phyloP scores from a whole-genome alignment of 441 rosid species.

The Mallotus japonicus region DNA sequence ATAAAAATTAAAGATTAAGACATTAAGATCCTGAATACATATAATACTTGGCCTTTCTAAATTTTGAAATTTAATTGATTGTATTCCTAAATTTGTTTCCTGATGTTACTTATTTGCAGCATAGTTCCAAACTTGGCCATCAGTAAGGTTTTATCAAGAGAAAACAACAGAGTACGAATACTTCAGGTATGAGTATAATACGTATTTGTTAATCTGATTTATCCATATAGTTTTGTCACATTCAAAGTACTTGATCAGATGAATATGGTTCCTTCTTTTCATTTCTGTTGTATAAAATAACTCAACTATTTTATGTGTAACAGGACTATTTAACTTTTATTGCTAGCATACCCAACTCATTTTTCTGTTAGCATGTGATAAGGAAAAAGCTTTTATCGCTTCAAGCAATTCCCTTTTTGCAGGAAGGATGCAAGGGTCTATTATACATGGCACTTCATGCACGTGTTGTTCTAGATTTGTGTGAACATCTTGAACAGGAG shows the following conservation, averaged over 20 bases:
- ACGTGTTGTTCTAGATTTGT: conserved; percentile 82
- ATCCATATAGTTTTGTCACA: background rate
- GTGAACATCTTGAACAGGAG: conserved; percentile 79
- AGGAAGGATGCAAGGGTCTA: conserved; percentile 98
- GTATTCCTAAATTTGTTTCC: conserved; percentile 6
- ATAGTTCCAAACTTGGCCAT: conserved; percentile 95
- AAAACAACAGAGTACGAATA: conserved; percentile 89
- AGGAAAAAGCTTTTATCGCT: conserved; percentile 6
- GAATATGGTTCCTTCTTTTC: conserved; percentile 2
- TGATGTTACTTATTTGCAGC: conserved; percentile 42
- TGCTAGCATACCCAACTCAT: background rate
- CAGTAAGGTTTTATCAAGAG: conserved; percentile 83
- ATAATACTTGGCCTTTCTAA: background rate
- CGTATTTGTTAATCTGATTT: background rate
- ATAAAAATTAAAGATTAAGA: background rate
- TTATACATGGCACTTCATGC: conserved; percentile 98
- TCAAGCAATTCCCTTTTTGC: conserved; percentile 25
- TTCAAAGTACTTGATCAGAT: conserved; percentile 3
- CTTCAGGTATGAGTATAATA: conserved; percentile 61
- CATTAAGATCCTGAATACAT: background rate
- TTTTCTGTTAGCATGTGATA: background rate
- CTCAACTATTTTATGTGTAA: background rate
- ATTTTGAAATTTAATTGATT: background rate
- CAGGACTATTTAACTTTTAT: background rate
- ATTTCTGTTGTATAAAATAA: background rate